Evolutionary conservation across 208 protist species (phyloP), one percentile per base, ranked within the genome.

Genomic region (Leptomonas seymouri): DNA sequence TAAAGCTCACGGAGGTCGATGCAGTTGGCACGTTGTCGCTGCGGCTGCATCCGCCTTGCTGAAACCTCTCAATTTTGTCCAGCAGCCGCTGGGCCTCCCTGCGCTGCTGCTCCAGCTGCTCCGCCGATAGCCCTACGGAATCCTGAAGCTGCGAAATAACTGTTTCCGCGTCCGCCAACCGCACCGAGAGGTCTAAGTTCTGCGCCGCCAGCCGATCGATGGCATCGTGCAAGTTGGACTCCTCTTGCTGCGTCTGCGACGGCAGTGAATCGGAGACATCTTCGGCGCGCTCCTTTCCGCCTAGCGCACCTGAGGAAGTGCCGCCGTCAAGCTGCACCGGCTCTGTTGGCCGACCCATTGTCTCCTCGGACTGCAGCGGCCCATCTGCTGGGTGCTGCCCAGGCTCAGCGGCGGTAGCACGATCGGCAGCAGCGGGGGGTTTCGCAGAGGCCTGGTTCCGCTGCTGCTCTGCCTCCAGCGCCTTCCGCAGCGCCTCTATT

Each of bases 161-260:
- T 30, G 67, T 59, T 41, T 81, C 78, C 15, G 71, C 68, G 31
- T 82, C 72, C 23, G 67, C 70, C 9, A 86, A 67, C 18, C 74
- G 80, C 30, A 74, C 74, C 39, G 65, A 75, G 31, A 84, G 65
- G 11, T 71, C 78, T 25, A 76, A 49, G 65, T 80, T 84, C 21
- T 73, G 63, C 16, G 78, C 78, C 4, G 53, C 63, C 16, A 80
- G 74, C 5, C 53, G 50, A 39, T 76, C 63, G 1, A 76, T n/a
- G 2, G 63, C 23, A 34, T 68, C 60, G 28, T 20, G 60, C n/a
- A 28, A 5, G 9, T 66, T 66, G 6, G 21, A 14, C 8, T 25
- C 46, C 4, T 39, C 63, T 16, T 30, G 27, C 15, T n/a, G 16
- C 28, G 34, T 34, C 30, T 46, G 7, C 25, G 7, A 8, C 25